Evolutionary conservation across 2,329 filamentous ascomycete genomes (phyloP), one percentile per base, ranked within the genome.

Genomic region (Aureobasidium sp.): DNA sequence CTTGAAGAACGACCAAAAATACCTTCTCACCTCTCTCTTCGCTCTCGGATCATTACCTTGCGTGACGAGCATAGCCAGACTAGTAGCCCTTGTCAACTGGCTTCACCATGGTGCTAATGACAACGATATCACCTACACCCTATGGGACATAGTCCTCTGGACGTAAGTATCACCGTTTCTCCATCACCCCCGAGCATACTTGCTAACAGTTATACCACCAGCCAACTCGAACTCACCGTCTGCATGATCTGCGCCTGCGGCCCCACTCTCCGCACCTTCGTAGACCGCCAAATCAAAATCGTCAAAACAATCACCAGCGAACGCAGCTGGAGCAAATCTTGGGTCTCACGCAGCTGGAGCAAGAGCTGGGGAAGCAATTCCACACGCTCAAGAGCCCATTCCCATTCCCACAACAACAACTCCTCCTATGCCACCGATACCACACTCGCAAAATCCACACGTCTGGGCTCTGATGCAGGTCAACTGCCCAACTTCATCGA

Each of bases 1-100:
- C 39, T 72, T 86, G 2, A 73, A 77, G 9, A 51, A 74, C 2
- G 80, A 77, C 68, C 78, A 82, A 85, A 85, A 70, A 59, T 78
- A 0, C 75, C 83, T 1, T 27, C 48, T 86, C 1, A 68, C 74
- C n/a, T 64, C 73, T 30, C 71, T 82, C 37, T 82, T 82, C 67
- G 74, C 77, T 44, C 75, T 82, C 63, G 79, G 80, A 21, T 59
- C 39, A 30, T 27, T 59, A 29, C 57, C 57, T 16, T 59, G 57
- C 34, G 57, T 59, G 7, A 59, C 57, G 25, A 49, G 44, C 8
- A 59, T 59, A 5, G 57, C 57, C 16, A 30, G 57, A 16, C 29
- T 59, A 25, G 42, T 41, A 16, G 57, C 44, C 29, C 36, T 59
- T 5, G 57, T 59, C 16, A 37, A 59, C 34, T 59, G 57, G 57